phyloP scores from a whole-genome alignment of 768 basidiomycete genomes.

The Dentipellis sp. region DNA sequence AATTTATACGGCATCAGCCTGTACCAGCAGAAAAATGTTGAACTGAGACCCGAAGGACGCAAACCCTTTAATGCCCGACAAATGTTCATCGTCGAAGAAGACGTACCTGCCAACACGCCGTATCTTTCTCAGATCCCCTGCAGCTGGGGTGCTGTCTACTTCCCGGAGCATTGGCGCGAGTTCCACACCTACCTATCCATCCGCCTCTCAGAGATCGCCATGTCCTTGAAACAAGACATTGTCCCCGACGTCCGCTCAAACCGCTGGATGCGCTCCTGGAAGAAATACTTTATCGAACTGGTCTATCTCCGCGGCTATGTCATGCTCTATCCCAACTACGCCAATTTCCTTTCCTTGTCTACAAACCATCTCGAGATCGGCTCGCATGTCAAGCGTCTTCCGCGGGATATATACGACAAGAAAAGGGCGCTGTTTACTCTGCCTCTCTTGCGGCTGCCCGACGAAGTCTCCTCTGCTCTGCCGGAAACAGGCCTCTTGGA shows the following conservation, averaged over 20 bases:
- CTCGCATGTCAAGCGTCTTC: constrained; percentile 60
- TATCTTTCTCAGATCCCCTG: constrained; percentile 85
- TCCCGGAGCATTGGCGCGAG: constrained; percentile 82
- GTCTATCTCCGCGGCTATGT: constrained; percentile 73
- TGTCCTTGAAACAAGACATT: constrained; percentile 32
- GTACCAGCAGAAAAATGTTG: constrained; percentile 79
- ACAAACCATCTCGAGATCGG: constrained; percentile 89
- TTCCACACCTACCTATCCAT: constrained; percentile 69
- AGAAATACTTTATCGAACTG: constrained; percentile 83
- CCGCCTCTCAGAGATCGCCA: constrained; percentile 42
- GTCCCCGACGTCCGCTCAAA: constrained; percentile 77
- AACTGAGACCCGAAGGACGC: constrained; percentile 60
- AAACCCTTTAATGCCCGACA: constrained; percentile 55
- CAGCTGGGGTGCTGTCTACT: constrained; percentile 89
- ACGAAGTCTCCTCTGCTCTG: constrained; percentile 15
- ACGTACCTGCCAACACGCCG: constrained; percentile 44
- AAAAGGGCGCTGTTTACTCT: constrained; percentile 59
- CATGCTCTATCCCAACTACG: constrained; percentile 87
- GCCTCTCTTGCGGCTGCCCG: constrained; percentile 53
- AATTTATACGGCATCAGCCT: constrained; percentile 73
- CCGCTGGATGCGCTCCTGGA: constrained; percentile 78
- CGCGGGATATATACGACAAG: constrained; percentile 34
- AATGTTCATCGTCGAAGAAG: constrained; percentile 36
- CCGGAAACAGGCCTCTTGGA: constrained; percentile 37
- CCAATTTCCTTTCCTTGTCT: constrained; percentile 61